Conservation (phyloP, 1,284 basidiomycete genomes). For the Heterobasidion irregulare region DNA sequence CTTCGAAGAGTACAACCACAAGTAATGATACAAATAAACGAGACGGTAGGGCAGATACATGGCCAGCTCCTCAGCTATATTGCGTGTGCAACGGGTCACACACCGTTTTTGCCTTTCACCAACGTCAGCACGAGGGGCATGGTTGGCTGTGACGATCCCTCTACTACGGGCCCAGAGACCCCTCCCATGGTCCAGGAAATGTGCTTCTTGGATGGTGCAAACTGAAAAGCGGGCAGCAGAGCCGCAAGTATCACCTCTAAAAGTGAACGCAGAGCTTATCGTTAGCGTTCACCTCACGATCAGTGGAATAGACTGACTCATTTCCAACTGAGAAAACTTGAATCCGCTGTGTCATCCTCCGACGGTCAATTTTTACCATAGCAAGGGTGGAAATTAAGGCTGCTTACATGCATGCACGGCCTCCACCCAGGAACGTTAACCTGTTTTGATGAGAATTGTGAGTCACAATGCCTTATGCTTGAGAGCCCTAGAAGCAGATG, state of each 20-base stretch:
- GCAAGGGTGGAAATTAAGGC: not conserved
- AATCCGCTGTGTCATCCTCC: not conserved
- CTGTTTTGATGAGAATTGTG: not conserved
- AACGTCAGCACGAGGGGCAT: not conserved
- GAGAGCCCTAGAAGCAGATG: not conserved
- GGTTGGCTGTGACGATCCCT: not conserved
- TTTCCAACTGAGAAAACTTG: constrained; percentile 3
- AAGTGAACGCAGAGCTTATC: no score
- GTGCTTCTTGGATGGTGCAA: not conserved
- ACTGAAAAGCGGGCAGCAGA: not conserved
- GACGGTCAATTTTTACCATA: not conserved
- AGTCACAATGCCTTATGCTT: not conserved
- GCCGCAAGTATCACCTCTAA: not conserved
- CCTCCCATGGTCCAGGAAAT: not conserved
- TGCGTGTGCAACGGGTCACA: no score
- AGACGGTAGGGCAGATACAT: no score
- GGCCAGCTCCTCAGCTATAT: no score
- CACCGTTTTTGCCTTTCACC: not conserved
- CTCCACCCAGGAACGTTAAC: constrained; percentile 7
- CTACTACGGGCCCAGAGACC: not conserved
- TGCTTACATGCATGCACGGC: constrained; percentile 3
- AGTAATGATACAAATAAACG: no score
- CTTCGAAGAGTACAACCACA: no score
- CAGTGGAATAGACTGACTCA: not conserved
- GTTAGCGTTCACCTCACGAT: not conserved